Evolutionary conservation across 495 filamentous ascomycete genomes (phyloP).

Genomic region (Pseudomonodictys pantanalensis): DNA sequence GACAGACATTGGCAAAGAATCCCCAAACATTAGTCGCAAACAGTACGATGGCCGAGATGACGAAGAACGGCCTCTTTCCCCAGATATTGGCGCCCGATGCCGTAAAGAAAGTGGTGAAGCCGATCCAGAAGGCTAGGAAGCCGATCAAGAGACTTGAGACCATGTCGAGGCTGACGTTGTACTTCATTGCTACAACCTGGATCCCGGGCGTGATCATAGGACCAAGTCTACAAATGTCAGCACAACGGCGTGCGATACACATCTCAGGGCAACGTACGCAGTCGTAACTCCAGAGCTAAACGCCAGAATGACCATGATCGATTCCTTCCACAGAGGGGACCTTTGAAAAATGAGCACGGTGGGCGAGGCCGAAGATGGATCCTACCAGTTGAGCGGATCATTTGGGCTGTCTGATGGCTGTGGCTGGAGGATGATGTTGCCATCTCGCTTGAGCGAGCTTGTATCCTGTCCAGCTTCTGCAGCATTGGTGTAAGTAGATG

Average conservation of each 20-base stretch:
- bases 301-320: constrained; percentile 29
- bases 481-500: not conserved
- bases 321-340: constrained; percentile 29
- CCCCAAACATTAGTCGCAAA: constrained; percentile 39
- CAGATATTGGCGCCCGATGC: constrained; percentile 41
- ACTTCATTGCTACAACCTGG: constrained; percentile 34
- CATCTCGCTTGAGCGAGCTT: constrained; percentile 50
- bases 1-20: constrained; percentile 29
- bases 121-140: constrained; percentile 38
- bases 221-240: constrained; percentile 40
- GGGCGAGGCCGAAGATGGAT: not conserved
- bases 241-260: too few species aligned
- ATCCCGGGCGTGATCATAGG: constrained; percentile 69
- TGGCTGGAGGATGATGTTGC: constrained; percentile 82
- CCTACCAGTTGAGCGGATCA: constrained; percentile 93
- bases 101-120: constrained; percentile 39
- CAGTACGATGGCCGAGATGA: constrained; percentile 37
- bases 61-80: constrained; percentile 43
- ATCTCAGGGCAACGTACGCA: constrained; percentile 5
- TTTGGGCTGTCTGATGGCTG: constrained; percentile 88
- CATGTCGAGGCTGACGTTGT: constrained; percentile 34
- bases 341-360: not conserved
- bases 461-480: constrained; percentile 4
- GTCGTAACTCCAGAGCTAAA: constrained; percentile 32
- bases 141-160: constrained; percentile 40